A percentile compares a stretch with the other conserved stretches of the same genome.
Evolutionary conservation across 495 filamentous ascomycete species (phyloP).

Genomic region (Hyaloscypha hepaticicola): DNA sequence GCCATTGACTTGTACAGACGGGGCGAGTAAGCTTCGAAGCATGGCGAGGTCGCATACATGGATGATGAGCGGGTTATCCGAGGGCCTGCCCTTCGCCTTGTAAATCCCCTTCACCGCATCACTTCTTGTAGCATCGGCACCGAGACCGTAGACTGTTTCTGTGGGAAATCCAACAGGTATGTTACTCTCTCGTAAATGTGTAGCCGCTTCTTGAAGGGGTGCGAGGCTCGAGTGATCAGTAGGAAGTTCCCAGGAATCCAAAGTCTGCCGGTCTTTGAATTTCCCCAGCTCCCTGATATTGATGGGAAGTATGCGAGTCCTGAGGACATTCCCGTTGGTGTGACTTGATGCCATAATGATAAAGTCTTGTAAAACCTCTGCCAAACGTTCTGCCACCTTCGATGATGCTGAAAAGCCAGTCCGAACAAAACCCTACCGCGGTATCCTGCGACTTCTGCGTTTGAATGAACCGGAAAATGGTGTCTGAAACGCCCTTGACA

Average conservation of each 20-base stretch:
- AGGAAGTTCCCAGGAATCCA: conserved; percentile 30
- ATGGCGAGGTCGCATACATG: conserved; percentile 83
- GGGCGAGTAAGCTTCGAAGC: conserved; percentile 51
- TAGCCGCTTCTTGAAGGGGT: conserved; percentile 26
- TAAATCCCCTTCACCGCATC: conserved; percentile 90
- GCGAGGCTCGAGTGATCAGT: conserved; percentile 9
- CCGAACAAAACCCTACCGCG: conserved; percentile 16
- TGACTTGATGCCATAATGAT: conserved; percentile 21
- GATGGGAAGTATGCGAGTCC: conserved; percentile 26
- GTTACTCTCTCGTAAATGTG: conserved; percentile 19
- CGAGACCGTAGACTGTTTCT: conserved; percentile 96
- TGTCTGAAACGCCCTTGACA: conserved; percentile 13
- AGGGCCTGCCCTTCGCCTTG: conserved; percentile 81
- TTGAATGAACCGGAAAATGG: conserved; percentile 24
- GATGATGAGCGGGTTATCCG: conserved; percentile 93
- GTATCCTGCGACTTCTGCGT: conserved; percentile 33
- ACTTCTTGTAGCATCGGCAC: conserved; percentile 86
- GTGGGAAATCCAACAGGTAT: conserved; percentile 91
- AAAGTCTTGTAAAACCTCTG: background rate
- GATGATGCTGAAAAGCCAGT: conserved; percentile 21
- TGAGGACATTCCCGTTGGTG: conserved; percentile 8
- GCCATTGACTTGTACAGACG: conserved; percentile 20
- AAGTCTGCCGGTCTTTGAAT: conserved; percentile 20
- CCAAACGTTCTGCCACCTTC: conserved; percentile 11
- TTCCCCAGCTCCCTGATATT: conserved; percentile 17